These are phyloP conservation scores for Podaxis carcinomalis DNA, from an alignment of 768 basidiomycete species.

Conservation along the genomic window DNA sequence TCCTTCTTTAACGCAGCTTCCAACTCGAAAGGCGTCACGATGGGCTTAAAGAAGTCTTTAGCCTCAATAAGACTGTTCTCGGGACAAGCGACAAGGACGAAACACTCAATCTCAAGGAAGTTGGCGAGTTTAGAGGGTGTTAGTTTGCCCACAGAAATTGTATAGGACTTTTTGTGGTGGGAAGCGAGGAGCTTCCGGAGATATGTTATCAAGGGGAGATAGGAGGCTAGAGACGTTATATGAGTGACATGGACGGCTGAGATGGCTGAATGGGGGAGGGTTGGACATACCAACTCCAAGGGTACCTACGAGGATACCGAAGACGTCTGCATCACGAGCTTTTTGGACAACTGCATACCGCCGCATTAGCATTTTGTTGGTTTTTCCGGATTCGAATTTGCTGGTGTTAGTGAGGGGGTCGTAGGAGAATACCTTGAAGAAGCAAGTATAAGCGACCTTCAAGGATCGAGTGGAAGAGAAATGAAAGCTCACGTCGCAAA, in stretches of 20 bases:
- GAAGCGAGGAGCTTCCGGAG: slow-evolving; percentile 66
- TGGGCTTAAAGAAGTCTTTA: slow-evolving; percentile 88
- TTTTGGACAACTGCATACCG: slow-evolving; percentile 85
- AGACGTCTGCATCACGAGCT: slow-evolving; percentile 88
- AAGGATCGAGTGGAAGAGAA: not conserved
- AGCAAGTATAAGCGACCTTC: not conserved
- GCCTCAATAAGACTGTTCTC: slow-evolving; percentile 84
- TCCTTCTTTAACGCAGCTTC: slow-evolving; percentile 71
- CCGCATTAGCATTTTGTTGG: slow-evolving; percentile 84
- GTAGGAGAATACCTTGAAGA: slow-evolving; percentile 68
- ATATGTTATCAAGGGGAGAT: slow-evolving; percentile 79
- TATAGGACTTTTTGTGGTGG: slow-evolving; percentile 87
- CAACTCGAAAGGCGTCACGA: slow-evolving; percentile 92
- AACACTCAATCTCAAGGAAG: slow-evolving; percentile 95
- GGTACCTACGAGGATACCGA: slow-evolving; percentile 93
- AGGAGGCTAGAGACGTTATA: slow-evolving; percentile 50
- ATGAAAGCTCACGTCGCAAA: slow-evolving; percentile 45
- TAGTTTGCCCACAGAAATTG: slow-evolving; percentile 91
- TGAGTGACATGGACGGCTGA: not conserved
- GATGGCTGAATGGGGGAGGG: not conserved
- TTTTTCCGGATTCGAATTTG: slow-evolving; percentile 57
- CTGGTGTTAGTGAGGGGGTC: slow-evolving; percentile 49
- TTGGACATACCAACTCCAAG: slow-evolving; percentile 71
- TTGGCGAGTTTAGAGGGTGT: slow-evolving; percentile 95
- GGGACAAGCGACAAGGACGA: slow-evolving; percentile 90